phyloP scores from a whole-genome alignment of 805 yeast genomes.

The Nakazawaea wyomingensis region DNA sequence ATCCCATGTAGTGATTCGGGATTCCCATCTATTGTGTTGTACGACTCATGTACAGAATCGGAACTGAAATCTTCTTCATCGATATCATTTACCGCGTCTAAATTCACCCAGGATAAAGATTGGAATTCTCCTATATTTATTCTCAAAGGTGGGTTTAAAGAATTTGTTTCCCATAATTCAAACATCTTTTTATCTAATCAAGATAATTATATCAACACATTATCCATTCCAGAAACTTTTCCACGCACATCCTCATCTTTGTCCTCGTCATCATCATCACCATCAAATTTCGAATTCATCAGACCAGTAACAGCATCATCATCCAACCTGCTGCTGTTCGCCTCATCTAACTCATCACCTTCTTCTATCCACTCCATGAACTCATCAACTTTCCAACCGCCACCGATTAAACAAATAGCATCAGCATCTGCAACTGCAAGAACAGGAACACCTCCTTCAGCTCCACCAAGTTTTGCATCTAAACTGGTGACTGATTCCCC shows the following conservation, averaged over 20 bases:
- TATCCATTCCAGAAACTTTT: constrained; percentile 11
- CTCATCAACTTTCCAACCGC: constrained; percentile 11
- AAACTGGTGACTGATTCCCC: constrained; percentile 28
- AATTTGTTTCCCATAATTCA: too few species aligned
- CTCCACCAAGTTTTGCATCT: constrained; percentile 14
- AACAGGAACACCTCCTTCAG: too few species aligned
- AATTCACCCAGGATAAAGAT: constrained; percentile 34
- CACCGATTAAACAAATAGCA: constrained; percentile 1
- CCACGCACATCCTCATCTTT: neutral
- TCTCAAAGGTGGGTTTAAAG: constrained; percentile 36
- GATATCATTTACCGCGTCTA: constrained; percentile 42
- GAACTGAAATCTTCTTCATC: constrained; percentile 27
- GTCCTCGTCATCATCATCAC: too few species aligned
- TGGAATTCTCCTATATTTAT: constrained; percentile 39
- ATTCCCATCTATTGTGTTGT: constrained; percentile 41
- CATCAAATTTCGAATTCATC: neutral
- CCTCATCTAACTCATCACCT: neutral
- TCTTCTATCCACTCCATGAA: constrained; percentile 15
- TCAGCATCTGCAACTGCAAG: constrained; percentile 17
- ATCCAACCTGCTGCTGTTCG: neutral
- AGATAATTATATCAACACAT: constrained; percentile 12
- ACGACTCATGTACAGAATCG: constrained; percentile 40
- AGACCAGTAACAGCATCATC: neutral
- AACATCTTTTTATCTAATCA: neutral
- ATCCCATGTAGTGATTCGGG: constrained; percentile 24